Evolutionary conservation across 176 grass and related monocot genomes (phyloP).

Genomic region (Neostapfia colusana): DNA sequence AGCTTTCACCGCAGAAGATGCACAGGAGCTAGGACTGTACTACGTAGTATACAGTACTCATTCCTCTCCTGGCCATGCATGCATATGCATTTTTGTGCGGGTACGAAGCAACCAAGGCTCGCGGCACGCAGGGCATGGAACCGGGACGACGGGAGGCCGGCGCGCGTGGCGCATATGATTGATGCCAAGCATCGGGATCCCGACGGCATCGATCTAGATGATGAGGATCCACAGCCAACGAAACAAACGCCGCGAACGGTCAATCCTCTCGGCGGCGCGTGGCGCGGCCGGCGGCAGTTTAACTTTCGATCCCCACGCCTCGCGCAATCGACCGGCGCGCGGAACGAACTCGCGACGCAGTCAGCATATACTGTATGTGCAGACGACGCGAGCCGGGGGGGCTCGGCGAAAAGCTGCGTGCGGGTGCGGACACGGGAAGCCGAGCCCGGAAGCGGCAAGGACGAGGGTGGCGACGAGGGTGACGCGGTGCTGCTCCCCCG

Average conservation of each 20-base stretch:
- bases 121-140: too few species aligned
- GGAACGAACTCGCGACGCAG: not conserved
- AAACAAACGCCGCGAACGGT: not conserved
- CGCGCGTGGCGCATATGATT: conserved; percentile 8
- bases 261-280: not conserved
- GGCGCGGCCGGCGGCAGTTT: too few species aligned
- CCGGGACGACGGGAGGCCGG: too few species aligned
- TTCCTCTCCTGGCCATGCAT: not conserved
- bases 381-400: not conserved
- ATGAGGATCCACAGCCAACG: not conserved
- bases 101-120: not conserved
- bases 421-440: not conserved
- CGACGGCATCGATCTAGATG: conserved; percentile 1
- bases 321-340: conserved; percentile 7
- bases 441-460: conserved; percentile 3
- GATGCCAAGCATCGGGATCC: conserved; percentile 43
- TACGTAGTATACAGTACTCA: too few species aligned
- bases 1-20: not conserved
- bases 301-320: not conserved
- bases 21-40: not conserved
- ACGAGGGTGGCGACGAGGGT: conserved; percentile 15
- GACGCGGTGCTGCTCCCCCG: conserved; percentile 19
- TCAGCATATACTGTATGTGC: too few species aligned
- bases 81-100: not conserved
- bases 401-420: conserved; percentile 3